Evolutionary conservation across 2,329 filamentous ascomycete genomes (phyloP).

Genomic region (Podosphaera leucotricha): DNA sequence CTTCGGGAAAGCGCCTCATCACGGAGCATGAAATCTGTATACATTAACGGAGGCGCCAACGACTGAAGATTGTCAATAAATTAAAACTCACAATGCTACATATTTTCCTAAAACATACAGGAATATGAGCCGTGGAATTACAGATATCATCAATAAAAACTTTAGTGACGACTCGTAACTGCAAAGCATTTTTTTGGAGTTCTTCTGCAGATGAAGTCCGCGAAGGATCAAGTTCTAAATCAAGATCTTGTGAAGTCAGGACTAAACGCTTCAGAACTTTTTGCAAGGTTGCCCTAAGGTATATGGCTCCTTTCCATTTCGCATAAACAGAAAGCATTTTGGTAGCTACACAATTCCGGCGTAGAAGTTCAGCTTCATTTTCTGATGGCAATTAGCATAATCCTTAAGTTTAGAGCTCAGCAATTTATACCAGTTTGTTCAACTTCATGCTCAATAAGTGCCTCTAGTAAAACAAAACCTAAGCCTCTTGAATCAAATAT

Average conservation of each 20-base stretch:
- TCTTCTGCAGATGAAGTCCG: slow-evolving; percentile 36
- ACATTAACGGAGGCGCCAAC: neutral
- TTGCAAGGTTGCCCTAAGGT: slow-evolving; percentile 39
- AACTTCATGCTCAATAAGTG: slow-evolving; percentile 43
- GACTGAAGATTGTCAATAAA: neutral
- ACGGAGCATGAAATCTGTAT: slow-evolving; percentile 36
- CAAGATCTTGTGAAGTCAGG: slow-evolving; percentile 40
- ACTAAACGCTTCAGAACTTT: slow-evolving; percentile 44
- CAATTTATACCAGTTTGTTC: slow-evolving; percentile 31
- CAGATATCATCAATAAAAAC: slow-evolving; percentile 51
- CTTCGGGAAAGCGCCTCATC: slow-evolving; percentile 38
- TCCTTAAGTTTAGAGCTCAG: neutral
- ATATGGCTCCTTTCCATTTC: slow-evolving; percentile 44
- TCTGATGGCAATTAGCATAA: slow-evolving; percentile 19
- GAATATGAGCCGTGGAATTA: slow-evolving; percentile 35
- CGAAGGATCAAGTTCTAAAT: slow-evolving; percentile 42
- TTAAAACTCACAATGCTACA: slow-evolving; percentile 33
- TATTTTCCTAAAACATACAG: slow-evolving; percentile 39
- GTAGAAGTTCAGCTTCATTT: slow-evolving; percentile 41
- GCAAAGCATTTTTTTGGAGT: slow-evolving; percentile 39
- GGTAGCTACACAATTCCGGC: slow-evolving; percentile 46
- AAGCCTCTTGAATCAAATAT: slow-evolving; percentile 45
- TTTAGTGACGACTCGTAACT: slow-evolving; percentile 42
- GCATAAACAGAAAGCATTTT: slow-evolving; percentile 50
- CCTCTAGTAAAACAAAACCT: slow-evolving; percentile 38